Evolutionary conservation across 768 basidiomycete genomes (phyloP).

Genomic region (Pisolithus tinctorius): DNA sequence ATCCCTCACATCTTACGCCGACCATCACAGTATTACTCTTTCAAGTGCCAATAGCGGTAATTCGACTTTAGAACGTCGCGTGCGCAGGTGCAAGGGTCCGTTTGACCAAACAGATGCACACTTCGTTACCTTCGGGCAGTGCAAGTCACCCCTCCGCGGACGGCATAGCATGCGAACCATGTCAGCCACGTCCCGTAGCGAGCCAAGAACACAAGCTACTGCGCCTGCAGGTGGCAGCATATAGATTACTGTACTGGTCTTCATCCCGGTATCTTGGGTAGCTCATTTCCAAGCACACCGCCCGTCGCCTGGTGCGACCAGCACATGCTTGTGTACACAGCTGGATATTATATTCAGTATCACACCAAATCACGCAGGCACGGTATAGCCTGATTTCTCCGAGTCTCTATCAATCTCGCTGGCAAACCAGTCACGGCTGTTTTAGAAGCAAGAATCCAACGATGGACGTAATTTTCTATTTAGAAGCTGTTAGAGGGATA

Average conservation of each 20-base stretch:
- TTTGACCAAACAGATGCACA: slow-evolving; percentile 6
- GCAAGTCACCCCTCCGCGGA: slow-evolving; percentile 12
- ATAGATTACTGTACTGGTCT: slow-evolving; percentile 4
- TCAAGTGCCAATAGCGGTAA: no score
- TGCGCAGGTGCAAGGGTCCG: not conserved
- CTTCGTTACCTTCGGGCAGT: slow-evolving; percentile 15
- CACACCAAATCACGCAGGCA: no score
- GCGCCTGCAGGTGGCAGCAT: slow-evolving; percentile 27
- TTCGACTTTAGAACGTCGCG: no score
- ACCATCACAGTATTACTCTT: no score
- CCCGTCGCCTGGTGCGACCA: no score
- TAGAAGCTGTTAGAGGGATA: not conserved
- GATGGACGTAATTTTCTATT: not conserved
- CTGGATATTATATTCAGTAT: no score
- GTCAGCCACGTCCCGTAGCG: slow-evolving; percentile 18
- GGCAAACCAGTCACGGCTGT: no score
- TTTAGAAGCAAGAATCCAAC: no score
- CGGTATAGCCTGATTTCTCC: no score
- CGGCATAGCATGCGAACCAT: slow-evolving; percentile 17
- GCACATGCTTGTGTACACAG: no score
- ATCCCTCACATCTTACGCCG: no score
- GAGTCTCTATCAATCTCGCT: no score
- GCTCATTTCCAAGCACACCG: not conserved
- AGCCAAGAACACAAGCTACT: slow-evolving; percentile 22
- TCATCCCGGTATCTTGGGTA: not conserved